These are phyloP conservation scores for Dalbergia cultrata DNA, from an alignment of 306 rosid genomes.

Conservation along the genomic window DNA sequence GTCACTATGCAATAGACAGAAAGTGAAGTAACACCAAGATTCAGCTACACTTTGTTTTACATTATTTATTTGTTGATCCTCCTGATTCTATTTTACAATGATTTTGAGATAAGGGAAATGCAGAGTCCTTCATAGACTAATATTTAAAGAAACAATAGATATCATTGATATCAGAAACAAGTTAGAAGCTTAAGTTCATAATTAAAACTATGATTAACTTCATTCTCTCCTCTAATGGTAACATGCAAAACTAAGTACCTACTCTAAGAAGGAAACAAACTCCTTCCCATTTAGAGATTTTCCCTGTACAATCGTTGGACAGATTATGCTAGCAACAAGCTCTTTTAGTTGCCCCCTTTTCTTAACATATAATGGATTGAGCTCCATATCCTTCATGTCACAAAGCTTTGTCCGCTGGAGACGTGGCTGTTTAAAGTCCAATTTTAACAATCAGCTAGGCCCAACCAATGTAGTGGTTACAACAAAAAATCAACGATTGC, in stretches of 20 bases:
- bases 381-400: constrained; percentile 90
- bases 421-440: constrained; percentile 82
- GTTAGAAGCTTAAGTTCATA: constrained; percentile 31
- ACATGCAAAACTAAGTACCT: constrained; percentile 62
- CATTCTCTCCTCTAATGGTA: neutral
- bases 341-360: constrained; percentile 83
- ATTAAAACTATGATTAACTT: constrained; percentile 1
- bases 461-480: neutral
- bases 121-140: neutral
- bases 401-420: constrained; percentile 94
- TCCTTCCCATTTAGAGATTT: constrained; percentile 82
- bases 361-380: constrained; percentile 75
- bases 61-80: neutral
- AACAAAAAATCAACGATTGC: constrained; percentile 11
- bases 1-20: neutral
- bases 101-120: constrained; percentile 5
- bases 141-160: neutral
- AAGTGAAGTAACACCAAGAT: neutral
- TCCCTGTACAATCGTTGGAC: constrained; percentile 93
- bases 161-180: neutral
- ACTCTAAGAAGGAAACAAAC: constrained; percentile 84
- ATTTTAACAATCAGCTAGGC: constrained; percentile 30
- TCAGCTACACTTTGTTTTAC: constrained; percentile 8
- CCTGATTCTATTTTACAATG: neutral
- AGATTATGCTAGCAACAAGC: constrained; percentile 78